Conservation (phyloP, 257 asterid genomes). For the Rauvolfia tetraphylla region DNA sequence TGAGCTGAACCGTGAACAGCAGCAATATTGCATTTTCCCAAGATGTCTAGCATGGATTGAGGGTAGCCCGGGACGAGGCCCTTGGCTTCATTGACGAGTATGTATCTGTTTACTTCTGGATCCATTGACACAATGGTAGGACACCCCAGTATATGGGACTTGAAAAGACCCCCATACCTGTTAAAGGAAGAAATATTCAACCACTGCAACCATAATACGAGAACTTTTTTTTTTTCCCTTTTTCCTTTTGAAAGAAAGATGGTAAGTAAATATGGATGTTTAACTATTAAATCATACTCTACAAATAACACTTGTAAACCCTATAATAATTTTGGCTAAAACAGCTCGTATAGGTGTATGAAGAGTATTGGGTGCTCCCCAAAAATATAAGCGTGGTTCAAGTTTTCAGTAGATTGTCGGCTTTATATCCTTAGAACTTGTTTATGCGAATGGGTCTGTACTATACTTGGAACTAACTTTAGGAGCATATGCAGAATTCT, state of each 20-base stretch:
- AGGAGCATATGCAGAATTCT: not conserved
- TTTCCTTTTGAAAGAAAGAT: conserved; percentile 2
- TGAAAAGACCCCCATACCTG: conserved; percentile 78
- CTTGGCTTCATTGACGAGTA: conserved; percentile 62
- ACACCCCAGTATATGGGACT: conserved; percentile 77
- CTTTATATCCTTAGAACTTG: not conserved
- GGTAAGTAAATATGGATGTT: not conserved
- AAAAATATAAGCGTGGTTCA: not conserved
- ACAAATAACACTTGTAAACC: not conserved
- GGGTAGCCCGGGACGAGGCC: conserved; percentile 92
- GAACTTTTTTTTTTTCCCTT: not conserved
- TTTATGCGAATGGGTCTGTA: not conserved
- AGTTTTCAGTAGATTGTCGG: not conserved
- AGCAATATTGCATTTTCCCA: conserved; percentile 66
- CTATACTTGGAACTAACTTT: not conserved
- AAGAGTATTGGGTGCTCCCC: not conserved
- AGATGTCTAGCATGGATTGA: conserved; percentile 73
- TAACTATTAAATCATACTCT: not conserved
- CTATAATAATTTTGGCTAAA: not conserved
- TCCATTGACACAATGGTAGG: conserved; percentile 85
- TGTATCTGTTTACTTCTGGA: conserved; percentile 66
- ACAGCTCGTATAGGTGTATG: not conserved
- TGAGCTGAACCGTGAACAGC: conserved; percentile 68
- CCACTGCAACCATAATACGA: not conserved
- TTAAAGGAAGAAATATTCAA: not conserved